Evolutionary conservation across 805 yeast genomes (phyloP), one percentile per base, ranked within the genome.

Genomic region (Starmera caribaea): DNA sequence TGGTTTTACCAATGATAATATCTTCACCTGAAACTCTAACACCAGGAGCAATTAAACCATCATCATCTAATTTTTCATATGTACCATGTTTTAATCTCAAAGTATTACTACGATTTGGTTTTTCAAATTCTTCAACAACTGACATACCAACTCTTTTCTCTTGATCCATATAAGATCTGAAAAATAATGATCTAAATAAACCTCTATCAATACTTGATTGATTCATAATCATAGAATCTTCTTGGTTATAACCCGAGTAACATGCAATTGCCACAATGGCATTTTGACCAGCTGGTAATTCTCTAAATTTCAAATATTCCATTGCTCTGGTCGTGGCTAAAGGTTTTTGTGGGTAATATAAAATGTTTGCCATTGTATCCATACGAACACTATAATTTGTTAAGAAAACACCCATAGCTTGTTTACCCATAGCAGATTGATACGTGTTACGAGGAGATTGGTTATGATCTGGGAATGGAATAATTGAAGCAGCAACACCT

Each of bases 401-500:
- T 54, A 90, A 73, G 63, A 85, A 90, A 9, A 92, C 97, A 59
- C 98, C 98, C 98, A 92, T 92, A 42, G 98, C 98, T 68, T 92
- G 98, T 65, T 92, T 92, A 78, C 98, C 98, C 98, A 92, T 92
- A 47, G 98, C 98, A 60, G 96, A 89, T 69, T 92, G 98, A 65
- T 92, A 92, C 4, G 98, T 92, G 60, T 92, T 92, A 79, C 98
- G 90, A 44, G 98, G 98, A 44, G 97, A 89, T 71, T 92, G 98
- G 64, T 92, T 92, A 65, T 92, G 99, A 67, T 92, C 98, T 12
- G 99, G 99, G 84, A 92, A 92, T 15, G 99, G 99, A 73, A 92
- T 92, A 59, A 92, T 88, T 26, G 96, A 86, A 5, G 99, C 99
- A 35, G 97, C 96, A 48, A 92, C 96, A 63, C 98, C 98, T 45